Evolutionary conservation across 208 protist genomes (phyloP).

Genomic region (Leishmania tropica): DNA sequence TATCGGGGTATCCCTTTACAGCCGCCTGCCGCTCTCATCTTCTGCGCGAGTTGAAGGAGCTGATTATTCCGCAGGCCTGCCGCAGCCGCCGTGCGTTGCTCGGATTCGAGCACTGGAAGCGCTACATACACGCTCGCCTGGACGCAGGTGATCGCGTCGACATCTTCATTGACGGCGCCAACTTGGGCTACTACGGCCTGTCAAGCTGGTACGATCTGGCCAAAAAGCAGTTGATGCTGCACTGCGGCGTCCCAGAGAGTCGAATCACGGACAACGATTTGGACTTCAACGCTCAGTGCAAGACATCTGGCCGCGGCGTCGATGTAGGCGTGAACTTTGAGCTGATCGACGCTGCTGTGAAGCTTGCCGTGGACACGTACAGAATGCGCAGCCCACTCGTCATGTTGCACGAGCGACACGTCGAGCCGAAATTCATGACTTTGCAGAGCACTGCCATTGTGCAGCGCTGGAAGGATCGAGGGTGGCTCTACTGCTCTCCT

Average conservation of each 20-base stretch:
- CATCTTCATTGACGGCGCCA: constrained; percentile 83
- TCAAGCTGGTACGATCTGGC: constrained; percentile 73
- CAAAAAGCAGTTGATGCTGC: constrained; percentile 45
- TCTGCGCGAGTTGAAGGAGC: constrained; percentile 40
- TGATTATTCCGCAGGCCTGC: constrained; percentile 39
- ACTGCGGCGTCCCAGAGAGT: constrained; percentile 30
- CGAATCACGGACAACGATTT: constrained; percentile 38
- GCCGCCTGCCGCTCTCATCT: constrained; percentile 39
- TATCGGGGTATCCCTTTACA: constrained; percentile 61
- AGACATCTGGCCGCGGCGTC: constrained; percentile 29
- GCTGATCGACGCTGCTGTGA: constrained; percentile 65
- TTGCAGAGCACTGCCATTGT: constrained; percentile 36
- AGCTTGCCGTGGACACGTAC: constrained; percentile 35
- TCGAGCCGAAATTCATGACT: constrained; percentile 43
- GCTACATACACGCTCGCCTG: constrained; percentile 43
- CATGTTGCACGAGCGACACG: constrained; percentile 80
- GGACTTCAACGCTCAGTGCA: constrained; percentile 33
- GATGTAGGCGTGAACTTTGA: constrained; percentile 71
- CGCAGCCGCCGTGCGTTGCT: constrained; percentile 30
- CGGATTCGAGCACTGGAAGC: constrained; percentile 62
- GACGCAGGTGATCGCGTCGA: constrained; percentile 32
- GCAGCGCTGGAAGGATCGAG: constrained; percentile 45
- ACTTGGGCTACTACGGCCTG: constrained; percentile 88
- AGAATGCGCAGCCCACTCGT: constrained; percentile 57
- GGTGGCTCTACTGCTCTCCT: constrained; percentile 56